These are phyloP conservation scores for Thuja plicata DNA, from an alignment of 83 land plant species.

Conservation along the genomic window DNA sequence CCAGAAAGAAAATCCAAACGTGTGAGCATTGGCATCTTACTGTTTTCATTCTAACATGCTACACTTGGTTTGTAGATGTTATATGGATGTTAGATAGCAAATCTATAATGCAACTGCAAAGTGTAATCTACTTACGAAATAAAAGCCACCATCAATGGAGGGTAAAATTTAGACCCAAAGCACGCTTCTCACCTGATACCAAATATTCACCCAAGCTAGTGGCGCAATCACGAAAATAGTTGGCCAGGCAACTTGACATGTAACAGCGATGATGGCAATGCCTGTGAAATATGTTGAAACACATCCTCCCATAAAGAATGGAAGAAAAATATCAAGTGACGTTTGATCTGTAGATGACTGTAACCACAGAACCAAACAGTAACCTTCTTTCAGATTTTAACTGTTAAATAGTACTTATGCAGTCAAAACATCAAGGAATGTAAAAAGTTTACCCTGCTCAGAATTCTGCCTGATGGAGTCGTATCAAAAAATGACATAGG, in stretches of 20 bases:
- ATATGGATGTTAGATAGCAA: background rate
- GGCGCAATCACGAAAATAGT: constrained; percentile 73
- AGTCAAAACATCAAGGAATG: background rate
- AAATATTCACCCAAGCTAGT: constrained; percentile 63
- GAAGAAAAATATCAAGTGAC: constrained; percentile 77
- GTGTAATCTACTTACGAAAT: background rate
- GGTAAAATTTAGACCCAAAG: background rate
- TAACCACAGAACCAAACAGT: constrained; percentile 20
- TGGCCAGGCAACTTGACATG: constrained; percentile 87
- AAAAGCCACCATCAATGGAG: background rate
- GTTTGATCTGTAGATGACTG: constrained; percentile 97
- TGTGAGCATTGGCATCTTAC: background rate
- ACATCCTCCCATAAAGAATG: constrained; percentile 55
- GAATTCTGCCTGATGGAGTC: constrained; percentile 96
- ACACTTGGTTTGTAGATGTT: background rate
- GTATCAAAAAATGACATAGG: constrained; percentile 99
- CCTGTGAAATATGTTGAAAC: constrained; percentile 60
- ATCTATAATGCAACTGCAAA: background rate
- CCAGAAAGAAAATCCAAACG: background rate
- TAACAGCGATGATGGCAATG: constrained; percentile 67
- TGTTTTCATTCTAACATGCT: background rate
- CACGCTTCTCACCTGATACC: constrained; percentile 70
- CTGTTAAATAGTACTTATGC: background rate
- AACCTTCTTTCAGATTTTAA: background rate
- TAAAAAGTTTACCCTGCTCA: constrained; percentile 72